Conservation (phyloP, 352 stramenopile genomes). For the Globisporangium paroecandrum region DNA sequence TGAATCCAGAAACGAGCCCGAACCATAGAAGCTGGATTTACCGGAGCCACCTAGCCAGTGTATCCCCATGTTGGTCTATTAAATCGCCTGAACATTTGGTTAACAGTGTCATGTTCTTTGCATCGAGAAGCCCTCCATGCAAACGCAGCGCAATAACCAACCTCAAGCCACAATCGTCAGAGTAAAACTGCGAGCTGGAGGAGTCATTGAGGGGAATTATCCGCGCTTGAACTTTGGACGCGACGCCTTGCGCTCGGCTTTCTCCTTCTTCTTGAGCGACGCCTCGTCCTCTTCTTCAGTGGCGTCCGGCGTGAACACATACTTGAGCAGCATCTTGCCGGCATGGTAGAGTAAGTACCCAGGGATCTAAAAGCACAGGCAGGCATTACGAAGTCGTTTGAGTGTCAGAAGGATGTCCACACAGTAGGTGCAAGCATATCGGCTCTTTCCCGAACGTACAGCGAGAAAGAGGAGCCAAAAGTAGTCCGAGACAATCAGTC, state of each 20-base stretch:
- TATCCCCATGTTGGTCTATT: not conserved
- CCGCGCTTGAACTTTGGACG: conserved; percentile 51
- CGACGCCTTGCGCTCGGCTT: conserved; percentile 60
- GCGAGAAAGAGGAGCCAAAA: conserved; percentile 84
- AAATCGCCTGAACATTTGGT: not conserved
- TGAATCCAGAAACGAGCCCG: not conserved
- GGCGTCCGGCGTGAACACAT: conserved; percentile 71
- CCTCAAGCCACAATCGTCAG: too few species aligned
- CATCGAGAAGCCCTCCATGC: not conserved
- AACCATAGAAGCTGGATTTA: not conserved
- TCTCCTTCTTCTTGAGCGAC: conserved; percentile 71
- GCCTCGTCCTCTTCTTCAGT: conserved; percentile 52
- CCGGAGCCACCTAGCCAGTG: not conserved
- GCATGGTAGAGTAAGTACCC: conserved; percentile 81
- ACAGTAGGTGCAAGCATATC: not conserved
- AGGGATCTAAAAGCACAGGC: conserved; percentile 40
- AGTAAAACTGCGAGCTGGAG: too few species aligned
- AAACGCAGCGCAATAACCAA: too few species aligned
- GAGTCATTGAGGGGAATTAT: conserved; percentile 19
- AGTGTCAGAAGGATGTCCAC: not conserved
- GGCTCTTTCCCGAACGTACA: conserved; percentile 24
- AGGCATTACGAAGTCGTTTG: not conserved
- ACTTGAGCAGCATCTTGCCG: conserved; percentile 72
- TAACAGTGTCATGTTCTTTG: not conserved
- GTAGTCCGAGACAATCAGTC: conserved; percentile 80